These are phyloP conservation scores for Pleoardoris graminearum DNA, from an alignment of 2,329 filamentous ascomycete species.

Conservation along the genomic window DNA sequence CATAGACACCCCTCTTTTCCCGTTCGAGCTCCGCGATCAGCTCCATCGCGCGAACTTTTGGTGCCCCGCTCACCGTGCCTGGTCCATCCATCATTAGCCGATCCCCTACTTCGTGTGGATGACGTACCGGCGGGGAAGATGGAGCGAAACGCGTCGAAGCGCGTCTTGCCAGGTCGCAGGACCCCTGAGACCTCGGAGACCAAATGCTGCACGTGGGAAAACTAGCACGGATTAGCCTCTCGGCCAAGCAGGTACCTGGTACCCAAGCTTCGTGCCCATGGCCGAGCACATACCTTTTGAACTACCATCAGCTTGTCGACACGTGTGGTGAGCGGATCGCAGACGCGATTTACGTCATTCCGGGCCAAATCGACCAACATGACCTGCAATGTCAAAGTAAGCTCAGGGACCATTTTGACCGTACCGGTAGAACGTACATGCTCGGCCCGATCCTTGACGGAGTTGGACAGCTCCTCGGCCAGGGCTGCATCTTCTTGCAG, in stretches of 20 bases:
- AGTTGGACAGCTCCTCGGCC: constrained; percentile 74
- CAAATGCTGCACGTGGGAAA: constrained; percentile 96
- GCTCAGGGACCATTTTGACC: constrained; percentile 59
- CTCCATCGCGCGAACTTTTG: constrained; percentile 96
- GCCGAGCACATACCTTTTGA: constrained; percentile 38
- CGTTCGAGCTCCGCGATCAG: constrained; percentile 90
- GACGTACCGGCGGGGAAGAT: constrained; percentile 85
- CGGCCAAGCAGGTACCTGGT: background rate
- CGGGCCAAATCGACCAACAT: constrained; percentile 96
- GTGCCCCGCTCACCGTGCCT: constrained; percentile 84
- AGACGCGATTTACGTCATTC: constrained; percentile 96
- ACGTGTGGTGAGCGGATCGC: constrained; percentile 83
- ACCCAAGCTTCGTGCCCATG: background rate
- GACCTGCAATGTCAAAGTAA: constrained; percentile 63
- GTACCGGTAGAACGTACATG: constrained; percentile 30
- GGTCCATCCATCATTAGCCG: constrained; percentile 13
- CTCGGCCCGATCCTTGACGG: constrained; percentile 74
- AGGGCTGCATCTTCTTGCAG: constrained; percentile 79
- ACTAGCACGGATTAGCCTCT: constrained; percentile 52
- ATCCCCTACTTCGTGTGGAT: constrained; percentile 8
- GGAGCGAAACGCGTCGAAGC: constrained; percentile 93
- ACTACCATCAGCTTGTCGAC: constrained; percentile 90
- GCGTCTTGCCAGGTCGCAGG: constrained; percentile 78
- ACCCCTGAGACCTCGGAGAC: constrained; percentile 94
- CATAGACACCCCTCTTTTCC: constrained; percentile 94